Evolutionary conservation across 2,329 filamentous ascomycete species (phyloP).

Genomic region (Colletotrichum sansevieriae): DNA sequence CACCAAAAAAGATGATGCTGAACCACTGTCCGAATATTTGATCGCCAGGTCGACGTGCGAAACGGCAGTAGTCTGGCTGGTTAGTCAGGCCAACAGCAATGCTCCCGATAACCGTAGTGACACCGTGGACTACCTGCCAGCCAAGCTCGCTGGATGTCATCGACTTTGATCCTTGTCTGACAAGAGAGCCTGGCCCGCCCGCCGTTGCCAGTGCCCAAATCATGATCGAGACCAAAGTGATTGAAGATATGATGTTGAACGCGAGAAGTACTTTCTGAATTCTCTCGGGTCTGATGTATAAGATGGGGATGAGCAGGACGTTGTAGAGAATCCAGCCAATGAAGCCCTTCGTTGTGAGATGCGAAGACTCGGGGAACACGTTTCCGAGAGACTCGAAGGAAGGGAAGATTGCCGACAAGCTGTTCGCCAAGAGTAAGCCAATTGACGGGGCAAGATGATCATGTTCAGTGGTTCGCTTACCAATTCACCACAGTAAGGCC

Average conservation of each 20-base stretch:
- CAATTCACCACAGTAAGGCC: conserved; percentile 44
- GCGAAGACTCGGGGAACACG: conserved; percentile 44
- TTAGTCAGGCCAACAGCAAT: conserved; percentile 60
- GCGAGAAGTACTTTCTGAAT: conserved; percentile 49
- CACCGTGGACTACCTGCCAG: conserved; percentile 54
- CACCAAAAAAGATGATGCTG: conserved; percentile 54
- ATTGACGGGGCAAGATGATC: too few relatives aligned
- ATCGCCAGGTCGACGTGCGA: conserved; percentile 53
- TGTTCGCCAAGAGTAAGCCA: conserved; percentile 10
- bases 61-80: conserved; percentile 60
- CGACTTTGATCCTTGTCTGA: conserved; percentile 39
- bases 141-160: conserved; percentile 46
- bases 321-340: conserved; percentile 50
- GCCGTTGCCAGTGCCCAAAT: conserved; percentile 53
- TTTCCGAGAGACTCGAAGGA: conserved; percentile 46
- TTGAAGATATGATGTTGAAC: conserved; percentile 50
- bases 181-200: conserved; percentile 48
- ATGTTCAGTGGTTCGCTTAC: not conserved
- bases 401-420: conserved; percentile 47
- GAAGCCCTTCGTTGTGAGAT: conserved; percentile 46
- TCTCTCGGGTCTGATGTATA: conserved; percentile 58
- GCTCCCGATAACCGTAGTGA: conserved; percentile 57
- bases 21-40: conserved; percentile 58
- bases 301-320: conserved; percentile 51
- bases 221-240: conserved; percentile 49